Evolutionary conservation across 2,329 filamentous ascomycete genomes (phyloP).

Genomic region (Botrytis aclada): DNA sequence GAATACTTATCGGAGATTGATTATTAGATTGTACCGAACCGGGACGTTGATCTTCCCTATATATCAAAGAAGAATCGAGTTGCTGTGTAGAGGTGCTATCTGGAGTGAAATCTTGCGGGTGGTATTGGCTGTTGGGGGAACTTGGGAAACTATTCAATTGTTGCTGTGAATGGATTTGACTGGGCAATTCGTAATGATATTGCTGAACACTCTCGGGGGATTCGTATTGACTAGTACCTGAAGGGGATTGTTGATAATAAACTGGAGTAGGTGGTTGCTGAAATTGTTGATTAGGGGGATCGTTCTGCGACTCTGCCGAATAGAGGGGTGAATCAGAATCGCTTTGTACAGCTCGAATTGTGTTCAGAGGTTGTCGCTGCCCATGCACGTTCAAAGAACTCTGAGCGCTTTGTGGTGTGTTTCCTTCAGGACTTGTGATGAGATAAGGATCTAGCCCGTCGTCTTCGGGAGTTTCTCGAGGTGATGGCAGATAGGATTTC

Average conservation of each 20-base stretch:
- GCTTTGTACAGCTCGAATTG: conserved; percentile 32
- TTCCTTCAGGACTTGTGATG: conserved; percentile 28
- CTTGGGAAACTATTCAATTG: conserved; percentile 24
- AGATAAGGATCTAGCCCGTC: conserved; percentile 36
- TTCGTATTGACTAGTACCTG: conserved; percentile 16
- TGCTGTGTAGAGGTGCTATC: conserved; percentile 62
- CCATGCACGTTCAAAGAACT: conserved; percentile 6
- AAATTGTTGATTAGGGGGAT: conserved; percentile 38
- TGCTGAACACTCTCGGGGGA: conserved; percentile 31
- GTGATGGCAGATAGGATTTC: conserved; percentile 33
- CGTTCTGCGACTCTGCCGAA: conserved; percentile 37
- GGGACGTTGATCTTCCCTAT: conserved; percentile 34
- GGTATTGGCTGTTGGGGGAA: conserved; percentile 46
- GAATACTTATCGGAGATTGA: conserved; percentile 29
- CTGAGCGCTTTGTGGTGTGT: conserved; percentile 23
- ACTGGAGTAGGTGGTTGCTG: conserved; percentile 23
- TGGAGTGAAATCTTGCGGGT: conserved; percentile 9
- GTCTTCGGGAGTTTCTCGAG: conserved; percentile 34
- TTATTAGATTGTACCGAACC: conserved; percentile 35
- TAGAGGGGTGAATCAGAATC: conserved; percentile 28
- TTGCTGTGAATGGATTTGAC: conserved; percentile 33
- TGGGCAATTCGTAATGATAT: conserved; percentile 27
- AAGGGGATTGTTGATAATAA: conserved; percentile 12
- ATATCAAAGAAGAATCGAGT: conserved; percentile 53
- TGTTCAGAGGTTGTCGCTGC: conserved; percentile 26